A percentile compares a stretch with the other conserved stretches of the same genome.
Conservation (phyloP, 2,329 filamentous ascomycete species). For the Talaromyces sp. region DNA sequence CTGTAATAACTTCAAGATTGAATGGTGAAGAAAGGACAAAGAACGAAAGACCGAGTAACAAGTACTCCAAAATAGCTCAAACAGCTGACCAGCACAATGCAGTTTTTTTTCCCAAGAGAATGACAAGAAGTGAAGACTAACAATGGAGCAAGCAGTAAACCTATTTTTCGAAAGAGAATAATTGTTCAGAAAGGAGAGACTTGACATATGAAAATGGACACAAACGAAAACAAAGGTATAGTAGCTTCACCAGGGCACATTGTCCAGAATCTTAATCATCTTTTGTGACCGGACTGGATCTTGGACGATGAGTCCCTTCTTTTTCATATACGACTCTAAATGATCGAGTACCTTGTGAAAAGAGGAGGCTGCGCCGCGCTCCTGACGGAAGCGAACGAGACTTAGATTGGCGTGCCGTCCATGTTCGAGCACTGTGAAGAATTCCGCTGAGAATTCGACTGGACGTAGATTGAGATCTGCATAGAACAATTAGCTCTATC, state of each 20-base stretch:
- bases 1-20: neutral
- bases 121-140: slow-evolving; percentile 1
- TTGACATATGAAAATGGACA: neutral
- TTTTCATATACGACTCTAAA: slow-evolving; percentile 62
- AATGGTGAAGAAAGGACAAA: neutral
- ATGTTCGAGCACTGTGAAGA: slow-evolving; percentile 85
- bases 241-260: neutral
- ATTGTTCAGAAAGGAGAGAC: neutral
- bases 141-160: neutral
- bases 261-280: slow-evolving; percentile 50
- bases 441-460: slow-evolving; percentile 79
- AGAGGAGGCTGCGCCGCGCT: slow-evolving; percentile 83
- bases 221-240: neutral
- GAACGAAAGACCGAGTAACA: neutral
- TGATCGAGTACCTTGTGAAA: slow-evolving; percentile 80
- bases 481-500: slow-evolving; percentile 15
- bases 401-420: slow-evolving; percentile 70
- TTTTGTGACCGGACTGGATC: slow-evolving; percentile 63
- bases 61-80: neutral
- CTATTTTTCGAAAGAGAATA: neutral
- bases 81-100: slow-evolving; percentile 1
- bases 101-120: slow-evolving; percentile 4
- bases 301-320: slow-evolving; percentile 61
- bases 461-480: slow-evolving; percentile 75
- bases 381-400: slow-evolving; percentile 81